Percentiles rank a stretch among this genome's conserved stretches.
Evolutionary conservation across 1,284 basidiomycete species (phyloP).

Genomic region (Tylopilus orsonianus): DNA sequence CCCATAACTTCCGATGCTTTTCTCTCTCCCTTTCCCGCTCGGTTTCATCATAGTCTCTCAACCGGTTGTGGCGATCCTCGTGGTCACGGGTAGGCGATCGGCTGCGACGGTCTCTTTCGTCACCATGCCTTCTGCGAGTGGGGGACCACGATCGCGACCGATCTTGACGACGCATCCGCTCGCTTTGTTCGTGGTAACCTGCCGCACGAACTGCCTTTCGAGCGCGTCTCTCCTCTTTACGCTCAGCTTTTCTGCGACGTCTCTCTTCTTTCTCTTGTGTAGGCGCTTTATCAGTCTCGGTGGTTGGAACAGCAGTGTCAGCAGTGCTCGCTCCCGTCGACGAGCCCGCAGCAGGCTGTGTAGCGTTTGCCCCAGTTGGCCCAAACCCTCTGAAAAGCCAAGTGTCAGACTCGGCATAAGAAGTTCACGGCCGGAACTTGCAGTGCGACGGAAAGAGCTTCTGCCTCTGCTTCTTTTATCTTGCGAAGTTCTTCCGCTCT

Average conservation of each 20-base stretch:
- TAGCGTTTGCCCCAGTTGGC: constrained; percentile 44
- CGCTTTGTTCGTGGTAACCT: constrained; percentile 34
- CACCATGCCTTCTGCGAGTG: constrained; percentile 16
- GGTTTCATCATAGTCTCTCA: constrained; percentile 40
- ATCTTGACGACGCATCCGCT: constrained; percentile 29
- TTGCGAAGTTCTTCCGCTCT: constrained; percentile 70
- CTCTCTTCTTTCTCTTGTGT: constrained; percentile 56
- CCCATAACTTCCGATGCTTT: constrained; percentile 53
- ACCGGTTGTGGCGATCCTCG: constrained; percentile 22
- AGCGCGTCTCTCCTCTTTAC: constrained; percentile 56
- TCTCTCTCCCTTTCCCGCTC: constrained; percentile 52
- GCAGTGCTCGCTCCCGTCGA: constrained; percentile 20
- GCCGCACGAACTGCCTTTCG: constrained; percentile 48
- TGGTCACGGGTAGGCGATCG: constrained; percentile 29
- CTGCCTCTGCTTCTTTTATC: constrained; percentile 85
- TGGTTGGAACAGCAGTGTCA: constrained; percentile 29
- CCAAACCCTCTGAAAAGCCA: constrained; percentile 56
- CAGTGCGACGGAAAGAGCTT: constrained; percentile 80
- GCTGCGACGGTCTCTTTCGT: constrained; percentile 25
- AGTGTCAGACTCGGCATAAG: constrained; percentile 1
- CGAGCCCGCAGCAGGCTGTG: constrained; percentile 14
- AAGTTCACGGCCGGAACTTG: constrained; percentile 38
- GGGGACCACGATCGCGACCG: constrained; percentile 49
- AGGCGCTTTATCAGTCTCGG: constrained; percentile 33
- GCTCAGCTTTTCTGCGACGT: constrained; percentile 55